Base-by-base conservation (phyloP, 176 grass and related monocot species). In the Coix lacrymajobi region DNA sequence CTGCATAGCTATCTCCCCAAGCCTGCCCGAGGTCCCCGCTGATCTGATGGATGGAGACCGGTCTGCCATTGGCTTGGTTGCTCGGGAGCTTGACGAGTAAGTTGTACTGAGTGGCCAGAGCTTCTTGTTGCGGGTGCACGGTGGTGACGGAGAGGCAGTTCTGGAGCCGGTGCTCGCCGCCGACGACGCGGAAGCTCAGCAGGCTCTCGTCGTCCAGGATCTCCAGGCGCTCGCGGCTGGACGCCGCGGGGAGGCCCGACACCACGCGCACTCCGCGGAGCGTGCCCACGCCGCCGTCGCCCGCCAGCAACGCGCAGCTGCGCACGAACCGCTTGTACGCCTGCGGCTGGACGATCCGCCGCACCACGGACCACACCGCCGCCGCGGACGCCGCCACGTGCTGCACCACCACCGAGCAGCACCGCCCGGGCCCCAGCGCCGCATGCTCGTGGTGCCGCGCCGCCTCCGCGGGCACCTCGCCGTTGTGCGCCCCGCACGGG, bases 191-290 rank as follows among this genome's bases (percentile, higher is more conserved):
- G 83, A 97, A 97, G 81, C 92, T 92, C 12, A 97, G 86, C 16
- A 97, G 95, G 30, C 90, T 76, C 81, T 97, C 95, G 73, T 97
- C 95, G 86, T 97, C 95, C 6, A 97, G 89, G 84, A 97, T 91
- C 92, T 97, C 95, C 29, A 97, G 85, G 28, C 88, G 86, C 90
- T 97, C 95, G 40, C 88, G 90, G 83, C 92, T 94, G 66, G 86
- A 91, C 17, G 84, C 92, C 1, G 95, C 95, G 63, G 95, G 95
- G 64, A 97, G 90, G 24, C 95, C 95, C 34, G 95, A 97, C 56
- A 97, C 88, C 9, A 97, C 88, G 72, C 67, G 95, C 80, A 97
- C 95, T 88, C 92, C 92, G 5, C 95, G 88, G 40, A 97, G 90
- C 28, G 92, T 92, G 64, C 95, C 95, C 62, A 97, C 95, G 77